Evolutionary conservation across 257 asterid species (phyloP), one percentile per base, ranked within the genome.

Genomic region (Lavandula angustifolia): DNA sequence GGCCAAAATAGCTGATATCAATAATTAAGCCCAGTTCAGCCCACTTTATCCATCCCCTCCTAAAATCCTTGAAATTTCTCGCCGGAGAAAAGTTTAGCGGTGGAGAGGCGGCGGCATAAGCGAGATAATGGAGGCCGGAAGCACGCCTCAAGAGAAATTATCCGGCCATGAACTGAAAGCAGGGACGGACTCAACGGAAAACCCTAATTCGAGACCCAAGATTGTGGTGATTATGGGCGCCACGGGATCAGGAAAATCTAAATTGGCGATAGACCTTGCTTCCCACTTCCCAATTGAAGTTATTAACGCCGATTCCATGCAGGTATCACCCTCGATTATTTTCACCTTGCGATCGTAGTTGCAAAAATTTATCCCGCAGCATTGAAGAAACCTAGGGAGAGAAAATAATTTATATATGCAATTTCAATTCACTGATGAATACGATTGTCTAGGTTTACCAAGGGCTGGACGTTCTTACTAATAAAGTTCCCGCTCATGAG

Each of bases 241-340:
- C 55, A 79, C 95, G 4, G 97, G 96, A 47, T 29, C 96, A 9
- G 97, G 96, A 47, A 90, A 90, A 72, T 92, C 98, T 65, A 92
- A 85, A 64, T 80, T 92, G 67, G 95, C 95, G 46, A 79, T 89
- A 44, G 95, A 94, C 79, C 83, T 94, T 13, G 92, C 92, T 37
- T 75, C 95, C 5, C 81, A 83, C 79, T 86, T 94, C 71, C 88
- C 95, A 5, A 32, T 90, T 42, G 96, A 94, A 84, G 78, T 90
- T 54, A 87, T 94, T 65, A 94, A 85, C 72, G 94, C 96, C n/a
- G 99, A 87, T 68, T 87, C 96, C 60, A 92, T 92, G 99, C 97
- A 90, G 95, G 97, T 84, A 54, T 37, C 13, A 13, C 32, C 35
- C 5, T 67, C n/a, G 3, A 49, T 43, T 62, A 14, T 16, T 31